Base-by-base conservation (phyloP, 805 yeast genomes). In the Ogataea thermomethanolica region DNA sequence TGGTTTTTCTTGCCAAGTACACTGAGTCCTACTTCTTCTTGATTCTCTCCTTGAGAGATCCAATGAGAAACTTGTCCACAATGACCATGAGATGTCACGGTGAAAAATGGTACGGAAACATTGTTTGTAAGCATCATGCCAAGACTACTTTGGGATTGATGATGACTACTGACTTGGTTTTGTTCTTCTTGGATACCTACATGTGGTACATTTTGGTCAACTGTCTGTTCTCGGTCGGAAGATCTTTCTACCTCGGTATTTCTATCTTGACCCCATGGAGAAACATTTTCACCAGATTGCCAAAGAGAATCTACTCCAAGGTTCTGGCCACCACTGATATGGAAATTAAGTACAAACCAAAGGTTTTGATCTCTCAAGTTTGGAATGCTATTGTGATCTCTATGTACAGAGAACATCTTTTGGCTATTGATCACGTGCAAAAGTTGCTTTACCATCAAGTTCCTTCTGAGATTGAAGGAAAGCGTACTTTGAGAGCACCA, bases 261-360 rank as follows among this genome's bases (percentile, higher is more conserved):
- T 93, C 99, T 33, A 91, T 93, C 52, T 80, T 90, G 74, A 93
- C 99, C 29, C 99, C 99, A 48, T 93, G 99, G 99, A 87, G 98
- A 79, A 93, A 95, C 66, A 90, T 93, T 55, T 93, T 91, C 75
- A 82, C 96, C 39, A 83, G 99, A 69, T 73, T 93, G 64, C 99
- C 99, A 64, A 93, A 93, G 81, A 88, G 99, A 81, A 88, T 93
- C 54, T 95, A 93, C 75, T 88, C 97, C 41, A 93, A 93, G 79
- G 83, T 93, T 52, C 78, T 93, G 69, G 98, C 98, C 33, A 93
- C 99, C 26, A 86, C 96, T 52, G 98, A 93, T 65, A 91, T 95
- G 99, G 98, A 93, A 72, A 88, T 91, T 63, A 91, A 93, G 73
- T 93, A 93, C 72, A 91, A 93, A 70, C 98, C 99, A 53, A 93